Evolutionary conservation across 1,284 basidiomycete genomes (phyloP), one percentile per base, ranked within the genome.

Genomic region (Grifola frondosa): DNA sequence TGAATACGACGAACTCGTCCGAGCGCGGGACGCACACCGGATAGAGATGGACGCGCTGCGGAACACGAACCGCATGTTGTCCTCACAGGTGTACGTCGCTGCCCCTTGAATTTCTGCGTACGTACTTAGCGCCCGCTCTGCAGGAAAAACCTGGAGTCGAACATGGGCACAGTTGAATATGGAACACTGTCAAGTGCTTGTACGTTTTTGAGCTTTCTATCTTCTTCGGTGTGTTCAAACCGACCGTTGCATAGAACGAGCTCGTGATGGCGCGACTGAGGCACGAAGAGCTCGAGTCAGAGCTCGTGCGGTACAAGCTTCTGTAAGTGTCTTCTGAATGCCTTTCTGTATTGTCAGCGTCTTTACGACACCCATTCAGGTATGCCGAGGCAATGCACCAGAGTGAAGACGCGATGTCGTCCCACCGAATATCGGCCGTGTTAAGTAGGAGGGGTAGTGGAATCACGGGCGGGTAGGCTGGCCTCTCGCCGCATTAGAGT

Each of bases 371-470:
- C 0, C 31, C 26, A 16, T 39, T 8, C 52, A 93, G 91, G 45
- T 94, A 93, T 57, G 91, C 91, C 16, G 91, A 93, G 64, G 83
- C 89, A 5, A 89, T 92, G 77, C 91, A 94, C 58, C 74, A 83
- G 54, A 89, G 84, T 42, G 83, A 84, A 63, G 88, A 90, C 54
- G 85, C 88, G 12, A 76, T 81, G 65, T 85, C 84, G 1, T 80
- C 80, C 1, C 80, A 87, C 58, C 75, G 88, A 10, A 71, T 84
- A 42, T 88, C 86, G 4, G 52, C 58, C 17, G 56, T 50, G 17
- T 45, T 57, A 17, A 59, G 54, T 46, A 60, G 60, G 50, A 56
- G 62, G 33, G 55, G 58, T 19, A 64, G 62, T 30, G 46, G 33
- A 36, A 58, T 48, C 29, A 54, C 49, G 10, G 50, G 50, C 28